Evolutionary conservation across 2,329 filamentous ascomycete species (phyloP).

Genomic region (Colletotrichum noveboracense): DNA sequence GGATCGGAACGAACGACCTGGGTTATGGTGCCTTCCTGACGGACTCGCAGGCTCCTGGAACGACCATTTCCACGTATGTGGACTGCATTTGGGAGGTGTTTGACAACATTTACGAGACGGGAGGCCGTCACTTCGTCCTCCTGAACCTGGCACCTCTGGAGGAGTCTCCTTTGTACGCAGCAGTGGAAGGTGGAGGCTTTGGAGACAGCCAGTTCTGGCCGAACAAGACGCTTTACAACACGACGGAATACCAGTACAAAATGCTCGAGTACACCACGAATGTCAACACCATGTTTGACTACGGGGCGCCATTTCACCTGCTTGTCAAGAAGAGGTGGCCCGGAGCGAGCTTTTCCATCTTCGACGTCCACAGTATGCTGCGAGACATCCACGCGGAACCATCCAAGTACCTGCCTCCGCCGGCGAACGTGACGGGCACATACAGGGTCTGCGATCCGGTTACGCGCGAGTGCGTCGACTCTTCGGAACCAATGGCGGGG

Average conservation of each 20-base stretch:
- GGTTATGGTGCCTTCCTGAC: constrained; percentile 69
- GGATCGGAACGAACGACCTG: constrained; percentile 85
- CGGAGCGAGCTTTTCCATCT: constrained; percentile 66
- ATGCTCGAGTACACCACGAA: constrained; percentile 51
- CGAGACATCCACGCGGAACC: constrained; percentile 70
- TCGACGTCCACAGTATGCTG: constrained; percentile 70
- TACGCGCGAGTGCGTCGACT: constrained; percentile 39
- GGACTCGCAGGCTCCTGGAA: constrained; percentile 63
- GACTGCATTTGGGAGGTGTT: constrained; percentile 72
- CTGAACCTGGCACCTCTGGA: constrained; percentile 73
- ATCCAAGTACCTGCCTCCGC: constrained; percentile 63
- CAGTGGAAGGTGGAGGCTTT: constrained; percentile 46
- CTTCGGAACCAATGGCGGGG: constrained; percentile 53
- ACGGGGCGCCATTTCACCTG: constrained; percentile 53
- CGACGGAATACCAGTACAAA: constrained; percentile 49
- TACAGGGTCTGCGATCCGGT: constrained; percentile 56
- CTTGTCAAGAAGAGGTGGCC: constrained; percentile 53
- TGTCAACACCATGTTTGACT: constrained; percentile 55
- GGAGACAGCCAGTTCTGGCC: constrained; percentile 50
- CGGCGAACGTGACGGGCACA: constrained; percentile 65
- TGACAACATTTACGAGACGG: constrained; percentile 66
- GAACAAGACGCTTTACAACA: constrained; percentile 51
- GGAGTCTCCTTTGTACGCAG: constrained; percentile 69
- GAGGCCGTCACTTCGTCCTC: constrained; percentile 74
- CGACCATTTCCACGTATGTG: constrained; percentile 68